Percentiles rank a stretch among this genome's conserved stretches.
Evolutionary conservation across 2,329 filamentous ascomycete genomes (phyloP).

Genomic region (Apiospora rasikravindrae): DNA sequence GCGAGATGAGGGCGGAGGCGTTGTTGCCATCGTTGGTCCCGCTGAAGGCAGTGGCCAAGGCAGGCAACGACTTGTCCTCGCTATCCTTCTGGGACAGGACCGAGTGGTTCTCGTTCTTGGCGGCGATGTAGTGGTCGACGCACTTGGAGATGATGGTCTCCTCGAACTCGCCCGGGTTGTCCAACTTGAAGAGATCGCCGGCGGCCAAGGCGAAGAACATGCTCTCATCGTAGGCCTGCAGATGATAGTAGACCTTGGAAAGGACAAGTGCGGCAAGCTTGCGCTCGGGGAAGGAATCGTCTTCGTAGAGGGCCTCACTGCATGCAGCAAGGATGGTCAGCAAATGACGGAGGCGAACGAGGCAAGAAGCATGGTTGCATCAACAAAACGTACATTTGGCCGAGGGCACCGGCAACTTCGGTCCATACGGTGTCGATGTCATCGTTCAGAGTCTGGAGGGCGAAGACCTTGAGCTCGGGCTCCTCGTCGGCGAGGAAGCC

Average conservation of each 20-base stretch:
- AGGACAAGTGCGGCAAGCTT: constrained; percentile 93
- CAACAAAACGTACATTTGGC: constrained; percentile 74
- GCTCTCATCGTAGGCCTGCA: constrained; percentile 98
- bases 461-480: constrained; percentile 91
- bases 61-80: constrained; percentile 58
- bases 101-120: constrained; percentile 60
- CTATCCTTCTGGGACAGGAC: constrained; percentile 47
- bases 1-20: constrained; percentile 75
- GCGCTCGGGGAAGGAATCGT: constrained; percentile 91
- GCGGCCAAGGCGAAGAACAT: constrained; percentile 97
- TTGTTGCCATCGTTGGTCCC: constrained; percentile 69
- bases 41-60: constrained; percentile 81
- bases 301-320: constrained; percentile 97
- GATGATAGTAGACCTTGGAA: constrained; percentile 98
- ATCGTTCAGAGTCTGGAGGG: constrained; percentile 91
- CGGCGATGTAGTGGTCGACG: constrained; percentile 94
- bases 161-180: constrained; percentile 91
- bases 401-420: constrained; percentile 90
- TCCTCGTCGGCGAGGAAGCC: constrained; percentile 96
- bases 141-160: constrained; percentile 99
- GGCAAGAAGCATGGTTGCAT: background rate
- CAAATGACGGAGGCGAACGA: background rate
- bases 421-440: constrained; percentile 98
- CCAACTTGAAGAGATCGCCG: constrained; percentile 92
- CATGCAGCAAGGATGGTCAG: background rate